Conservation (phyloP, 2,329 filamentous ascomycete species). For the Hypoxylon sp. region DNA sequence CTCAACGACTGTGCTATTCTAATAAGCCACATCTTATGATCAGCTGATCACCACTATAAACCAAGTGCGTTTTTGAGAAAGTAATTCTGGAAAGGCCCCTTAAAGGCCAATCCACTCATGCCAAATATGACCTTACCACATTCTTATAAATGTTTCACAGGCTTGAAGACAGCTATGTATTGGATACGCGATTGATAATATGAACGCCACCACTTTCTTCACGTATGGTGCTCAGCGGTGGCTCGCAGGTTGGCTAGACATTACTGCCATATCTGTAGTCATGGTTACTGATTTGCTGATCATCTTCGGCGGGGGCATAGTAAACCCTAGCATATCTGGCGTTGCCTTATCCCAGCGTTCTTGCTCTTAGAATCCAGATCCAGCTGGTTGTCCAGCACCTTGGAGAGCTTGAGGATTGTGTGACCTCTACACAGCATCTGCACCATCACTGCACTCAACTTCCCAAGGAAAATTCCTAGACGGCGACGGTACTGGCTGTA, state of each 20-base stretch:
- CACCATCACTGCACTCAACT: not conserved
- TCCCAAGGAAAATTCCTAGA: constrained; percentile 62
- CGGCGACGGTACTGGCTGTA: not conserved
- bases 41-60: not conserved
- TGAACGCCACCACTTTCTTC: constrained; percentile 78
- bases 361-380: constrained; percentile 67
- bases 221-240: constrained; percentile 78
- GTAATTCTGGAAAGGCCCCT: not conserved
- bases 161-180: not conserved
- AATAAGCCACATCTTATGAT: no score
- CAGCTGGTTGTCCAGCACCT: constrained; percentile 78
- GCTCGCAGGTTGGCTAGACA: constrained; percentile 74
- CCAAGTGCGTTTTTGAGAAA: not conserved
- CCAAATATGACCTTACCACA: not conserved
- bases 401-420: constrained; percentile 78
- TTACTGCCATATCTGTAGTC: constrained; percentile 75
- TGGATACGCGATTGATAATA: constrained; percentile 69
- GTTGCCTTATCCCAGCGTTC: constrained; percentile 64
- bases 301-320: constrained; percentile 73
- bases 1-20: not conserved
- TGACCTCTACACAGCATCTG: constrained; percentile 67
- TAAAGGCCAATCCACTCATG: not conserved
- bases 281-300: constrained; percentile 71
- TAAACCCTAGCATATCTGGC: constrained; percentile 75
- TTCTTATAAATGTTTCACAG: not conserved